These are phyloP conservation scores for Mucor ambiguus DNA, from an alignment of 371 early-diverging fungal genomes.

Conservation along the genomic window DNA sequence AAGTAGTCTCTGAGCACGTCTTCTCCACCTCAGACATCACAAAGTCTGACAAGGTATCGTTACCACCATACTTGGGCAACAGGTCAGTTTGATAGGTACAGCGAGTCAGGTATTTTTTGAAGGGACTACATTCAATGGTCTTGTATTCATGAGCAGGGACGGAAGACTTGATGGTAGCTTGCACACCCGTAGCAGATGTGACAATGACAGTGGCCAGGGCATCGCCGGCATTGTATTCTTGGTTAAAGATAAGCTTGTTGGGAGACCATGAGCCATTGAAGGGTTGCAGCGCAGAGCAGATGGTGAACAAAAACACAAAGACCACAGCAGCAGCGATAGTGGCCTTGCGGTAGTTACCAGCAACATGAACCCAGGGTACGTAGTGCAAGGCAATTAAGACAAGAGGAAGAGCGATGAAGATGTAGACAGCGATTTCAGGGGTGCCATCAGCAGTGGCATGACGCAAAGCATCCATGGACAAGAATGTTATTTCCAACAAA, in stretches of 20 bases:
- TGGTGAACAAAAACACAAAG: slow-evolving; percentile 32
- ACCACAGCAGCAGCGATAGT: slow-evolving; percentile 7
- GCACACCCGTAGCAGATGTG: slow-evolving; percentile 26
- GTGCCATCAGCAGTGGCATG: slow-evolving; percentile 63
- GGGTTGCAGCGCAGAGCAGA: slow-evolving; percentile 38
- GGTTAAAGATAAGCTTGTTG: slow-evolving; percentile 43
- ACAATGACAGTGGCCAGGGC: slow-evolving; percentile 32
- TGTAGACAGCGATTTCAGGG: slow-evolving; percentile 56
- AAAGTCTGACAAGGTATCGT: slow-evolving; percentile 26
- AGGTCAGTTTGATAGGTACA: slow-evolving; percentile 37
- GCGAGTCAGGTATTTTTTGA: slow-evolving; percentile 23
- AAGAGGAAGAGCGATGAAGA: slow-evolving; percentile 31
- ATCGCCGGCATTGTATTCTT: slow-evolving; percentile 36
- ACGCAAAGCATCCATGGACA: slow-evolving; percentile 57
- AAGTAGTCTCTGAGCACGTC: slow-evolving; percentile 20
- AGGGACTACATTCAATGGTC: slow-evolving; percentile 22
- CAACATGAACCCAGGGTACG: slow-evolving; percentile 42
- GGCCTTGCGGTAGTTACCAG: slow-evolving; percentile 27
- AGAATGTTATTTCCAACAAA: slow-evolving; percentile 45
- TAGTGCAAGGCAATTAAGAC: slow-evolving; percentile 29
- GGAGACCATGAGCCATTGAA: slow-evolving; percentile 45
- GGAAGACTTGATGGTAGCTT: slow-evolving; percentile 21
- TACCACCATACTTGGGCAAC: slow-evolving; percentile 35
- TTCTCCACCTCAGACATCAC: slow-evolving; percentile 13
- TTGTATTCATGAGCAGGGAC: slow-evolving; percentile 29